Conservation (phyloP, 352 stramenopile species). For the Phytophthora niederhauseri region DNA sequence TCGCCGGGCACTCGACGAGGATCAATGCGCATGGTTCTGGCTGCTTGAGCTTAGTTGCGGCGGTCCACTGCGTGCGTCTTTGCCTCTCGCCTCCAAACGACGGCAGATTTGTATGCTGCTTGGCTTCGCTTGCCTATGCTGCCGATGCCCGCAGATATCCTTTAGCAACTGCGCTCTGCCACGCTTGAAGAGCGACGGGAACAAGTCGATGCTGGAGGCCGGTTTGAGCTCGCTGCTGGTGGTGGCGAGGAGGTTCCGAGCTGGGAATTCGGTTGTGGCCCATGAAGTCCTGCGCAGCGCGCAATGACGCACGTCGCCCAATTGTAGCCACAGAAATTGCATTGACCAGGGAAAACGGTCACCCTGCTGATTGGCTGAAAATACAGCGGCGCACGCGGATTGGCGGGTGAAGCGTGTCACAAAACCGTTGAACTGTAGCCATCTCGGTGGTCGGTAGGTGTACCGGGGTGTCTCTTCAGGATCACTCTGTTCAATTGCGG, state of each 20-base stretch:
- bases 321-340: conserved; percentile 19
- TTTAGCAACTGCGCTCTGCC: not conserved
- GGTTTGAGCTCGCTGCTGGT: not conserved
- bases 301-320: conserved; percentile 19
- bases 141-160: not conserved
- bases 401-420: not conserved
- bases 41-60: conserved; percentile 8
- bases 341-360: conserved; percentile 3
- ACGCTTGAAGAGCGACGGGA: not conserved
- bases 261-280: conserved; percentile 10
- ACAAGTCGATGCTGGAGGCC: not conserved
- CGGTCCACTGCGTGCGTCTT: conserved; percentile 30
- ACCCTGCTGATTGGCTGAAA: conserved; percentile 22
- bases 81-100: conserved; percentile 15
- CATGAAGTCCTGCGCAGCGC: not conserved
- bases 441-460: conserved; percentile 16
- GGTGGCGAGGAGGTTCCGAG: not conserved
- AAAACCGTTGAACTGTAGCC: conserved; percentile 14
- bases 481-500: too few species aligned
- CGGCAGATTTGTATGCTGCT: conserved; percentile 22
- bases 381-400: not conserved
- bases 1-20: conserved; percentile 7
- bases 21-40: conserved; percentile 11
- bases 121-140: conserved; percentile 15
- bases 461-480: too few species aligned